Conservation (phyloP, 176 grass and related monocot species). For the Dactylis glomerata region DNA sequence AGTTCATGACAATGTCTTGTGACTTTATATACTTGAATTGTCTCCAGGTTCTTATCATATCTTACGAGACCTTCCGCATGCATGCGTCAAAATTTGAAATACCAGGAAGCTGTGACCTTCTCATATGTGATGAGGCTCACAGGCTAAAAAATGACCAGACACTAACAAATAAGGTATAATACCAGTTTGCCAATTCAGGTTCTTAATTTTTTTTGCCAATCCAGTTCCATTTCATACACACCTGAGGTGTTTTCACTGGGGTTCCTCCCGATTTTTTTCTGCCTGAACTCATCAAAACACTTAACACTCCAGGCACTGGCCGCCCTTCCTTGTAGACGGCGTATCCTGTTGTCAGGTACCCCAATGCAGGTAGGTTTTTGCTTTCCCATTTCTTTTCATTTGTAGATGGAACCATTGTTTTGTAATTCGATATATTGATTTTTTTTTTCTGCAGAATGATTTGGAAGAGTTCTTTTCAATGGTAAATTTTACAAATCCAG, state of each 20-base stretch:
- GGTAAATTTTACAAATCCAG: constrained; percentile 99
- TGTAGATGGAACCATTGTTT: neutral
- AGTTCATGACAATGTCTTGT: constrained; percentile 17
- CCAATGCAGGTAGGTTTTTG: constrained; percentile 81
- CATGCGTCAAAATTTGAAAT: constrained; percentile 97
- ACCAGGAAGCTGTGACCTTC: constrained; percentile 79
- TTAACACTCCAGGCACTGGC: constrained; percentile 64
- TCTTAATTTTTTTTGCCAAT: neutral
- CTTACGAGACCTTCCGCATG: constrained; percentile 97
- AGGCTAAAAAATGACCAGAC: constrained; percentile 98
- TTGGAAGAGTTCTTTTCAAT: constrained; percentile 96
- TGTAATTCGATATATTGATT: constrained; percentile 12
- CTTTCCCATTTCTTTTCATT: neutral
- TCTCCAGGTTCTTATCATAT: constrained; percentile 88
- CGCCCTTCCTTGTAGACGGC: constrained; percentile 79
- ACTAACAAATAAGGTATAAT: constrained; percentile 80
- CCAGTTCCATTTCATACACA: neutral
- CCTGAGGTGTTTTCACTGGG: neutral
- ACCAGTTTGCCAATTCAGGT: constrained; percentile 7
- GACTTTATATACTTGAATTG: constrained; percentile 31
- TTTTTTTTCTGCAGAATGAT: constrained; percentile 75
- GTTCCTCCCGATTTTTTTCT: constrained; percentile 22
- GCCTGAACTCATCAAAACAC: constrained; percentile 9
- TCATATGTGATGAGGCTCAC: constrained; percentile 98
- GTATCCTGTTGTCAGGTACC: constrained; percentile 90